Percentiles rank a stretch among this genome's conserved stretches.
These are phyloP conservation scores for Myxozyma melibiosi DNA, from an alignment of 805 yeast genomes.

Conservation along the genomic window DNA sequence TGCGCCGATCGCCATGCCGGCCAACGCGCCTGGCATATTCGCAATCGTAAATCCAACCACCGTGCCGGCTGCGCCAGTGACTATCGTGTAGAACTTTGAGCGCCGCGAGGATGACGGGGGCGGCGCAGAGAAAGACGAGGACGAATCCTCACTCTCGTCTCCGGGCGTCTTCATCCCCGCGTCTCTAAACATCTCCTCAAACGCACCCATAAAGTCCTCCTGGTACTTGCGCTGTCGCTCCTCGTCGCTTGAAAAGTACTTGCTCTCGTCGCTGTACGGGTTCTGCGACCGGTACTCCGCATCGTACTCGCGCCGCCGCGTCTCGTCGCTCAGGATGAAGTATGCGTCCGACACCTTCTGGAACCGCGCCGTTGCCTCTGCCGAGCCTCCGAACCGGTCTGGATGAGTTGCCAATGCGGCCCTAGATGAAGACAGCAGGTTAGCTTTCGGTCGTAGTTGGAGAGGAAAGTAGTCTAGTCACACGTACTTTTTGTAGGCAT, in stretches of 20 bases:
- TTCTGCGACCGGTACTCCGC: conserved; percentile 18
- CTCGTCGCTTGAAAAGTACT: conserved; percentile 18
- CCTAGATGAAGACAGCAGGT: conserved; percentile 1
- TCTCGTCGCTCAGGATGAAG: conserved; percentile 31
- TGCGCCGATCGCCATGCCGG: conserved; percentile 35
- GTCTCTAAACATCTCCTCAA: conserved; percentile 35
- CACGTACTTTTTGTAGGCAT: conserved; percentile 31
- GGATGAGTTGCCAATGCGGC: conserved; percentile 36
- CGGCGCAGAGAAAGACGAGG: not conserved
- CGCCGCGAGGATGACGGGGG: not conserved
- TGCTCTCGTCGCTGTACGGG: not conserved
- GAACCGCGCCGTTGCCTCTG: conserved; percentile 29
- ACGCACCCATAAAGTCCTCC: conserved; percentile 33
- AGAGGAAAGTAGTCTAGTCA: not conserved
- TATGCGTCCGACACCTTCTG: conserved; percentile 36
- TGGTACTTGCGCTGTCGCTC: conserved; percentile 23
- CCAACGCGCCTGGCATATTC: conserved; percentile 36
- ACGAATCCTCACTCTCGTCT: not conserved
- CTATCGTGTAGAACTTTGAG: conserved; percentile 17
- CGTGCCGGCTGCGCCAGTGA: conserved; percentile 32
- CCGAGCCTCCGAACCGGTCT: conserved; percentile 28
- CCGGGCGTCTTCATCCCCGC: conserved; percentile 15
- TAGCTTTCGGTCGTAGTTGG: not conserved
- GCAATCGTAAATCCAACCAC: conserved; percentile 36
- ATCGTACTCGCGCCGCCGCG: conserved; percentile 31